These are phyloP conservation scores for Sporothrix luriei DNA, from an alignment of 2,329 filamentous ascomycete species.

Conservation along the genomic window DNA sequence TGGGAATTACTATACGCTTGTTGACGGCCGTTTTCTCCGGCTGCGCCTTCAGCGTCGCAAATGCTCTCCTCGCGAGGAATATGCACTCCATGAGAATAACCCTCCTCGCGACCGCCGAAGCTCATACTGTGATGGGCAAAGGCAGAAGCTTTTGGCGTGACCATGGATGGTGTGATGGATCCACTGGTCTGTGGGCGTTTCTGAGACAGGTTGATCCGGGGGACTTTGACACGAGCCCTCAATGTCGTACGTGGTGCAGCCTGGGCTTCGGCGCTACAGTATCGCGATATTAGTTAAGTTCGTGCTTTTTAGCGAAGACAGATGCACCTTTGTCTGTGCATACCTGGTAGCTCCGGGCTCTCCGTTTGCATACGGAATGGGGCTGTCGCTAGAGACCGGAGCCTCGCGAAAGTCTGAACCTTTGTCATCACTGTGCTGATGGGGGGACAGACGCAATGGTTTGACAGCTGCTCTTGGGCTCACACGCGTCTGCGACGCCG, in stretches of 20 bases:
- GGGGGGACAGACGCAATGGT: neutral
- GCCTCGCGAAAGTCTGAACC: too few relatives aligned
- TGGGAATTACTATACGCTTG: neutral
- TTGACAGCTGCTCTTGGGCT: neutral
- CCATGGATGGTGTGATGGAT: neutral
- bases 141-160: conserved; percentile 1
- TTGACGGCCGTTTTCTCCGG: neutral
- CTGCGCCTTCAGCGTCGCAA: neutral
- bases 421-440: neutral
- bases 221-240: neutral
- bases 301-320: neutral
- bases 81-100: neutral
- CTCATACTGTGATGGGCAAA: neutral
- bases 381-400: neutral
- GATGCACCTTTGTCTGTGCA: neutral
- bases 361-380: neutral
- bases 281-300: neutral
- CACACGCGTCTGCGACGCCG: neutral
- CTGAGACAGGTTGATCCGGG: neutral
- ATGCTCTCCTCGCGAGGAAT: neutral
- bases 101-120: neutral
- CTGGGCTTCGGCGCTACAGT: neutral
- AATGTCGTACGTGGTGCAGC: neutral
- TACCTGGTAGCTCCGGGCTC: neutral
- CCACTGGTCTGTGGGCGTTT: neutral